A percentile compares a stretch with the other conserved stretches of the same genome.
These are phyloP conservation scores for Aspergillus biplanus DNA, from an alignment of 495 filamentous ascomycete species.

Conservation along the genomic window DNA sequence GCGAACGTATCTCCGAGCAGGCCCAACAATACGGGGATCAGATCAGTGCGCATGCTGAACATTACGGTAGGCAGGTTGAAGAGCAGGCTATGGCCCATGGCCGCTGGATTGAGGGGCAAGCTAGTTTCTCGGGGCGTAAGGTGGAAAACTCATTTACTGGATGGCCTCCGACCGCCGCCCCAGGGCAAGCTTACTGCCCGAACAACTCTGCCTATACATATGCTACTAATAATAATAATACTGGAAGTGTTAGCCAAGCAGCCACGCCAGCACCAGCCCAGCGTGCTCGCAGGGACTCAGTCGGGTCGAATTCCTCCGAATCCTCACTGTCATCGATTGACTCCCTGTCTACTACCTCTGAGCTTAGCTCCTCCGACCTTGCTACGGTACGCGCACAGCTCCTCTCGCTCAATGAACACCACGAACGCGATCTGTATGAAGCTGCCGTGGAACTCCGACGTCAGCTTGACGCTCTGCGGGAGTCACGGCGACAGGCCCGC, in stretches of 20 bases:
- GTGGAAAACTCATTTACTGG: slow-evolving; percentile 25
- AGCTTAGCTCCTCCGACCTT: slow-evolving; percentile 45
- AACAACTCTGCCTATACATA: slow-evolving; percentile 15
- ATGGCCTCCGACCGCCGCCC: slow-evolving; percentile 17
- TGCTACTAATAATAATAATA: not conserved
- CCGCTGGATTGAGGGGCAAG: slow-evolving; percentile 49
- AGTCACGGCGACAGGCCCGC: slow-evolving; percentile 43
- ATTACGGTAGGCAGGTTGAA: slow-evolving; percentile 47
- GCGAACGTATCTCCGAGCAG: slow-evolving; percentile 46
- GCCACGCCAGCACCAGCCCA: slow-evolving; percentile 19
- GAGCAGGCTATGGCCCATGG: slow-evolving; percentile 47
- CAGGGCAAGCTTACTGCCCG: slow-evolving; percentile 21
- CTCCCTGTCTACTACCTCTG: slow-evolving; percentile 46
- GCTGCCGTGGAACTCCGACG: slow-evolving; percentile 45
- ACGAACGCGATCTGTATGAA: slow-evolving; percentile 45
- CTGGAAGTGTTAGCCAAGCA: not conserved
- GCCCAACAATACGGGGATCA: slow-evolving; percentile 48
- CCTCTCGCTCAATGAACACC: slow-evolving; percentile 40
- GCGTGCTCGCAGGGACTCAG: slow-evolving; percentile 37
- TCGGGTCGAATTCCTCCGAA: slow-evolving; percentile 42
- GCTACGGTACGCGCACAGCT: slow-evolving; percentile 46
- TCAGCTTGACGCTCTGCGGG: slow-evolving; percentile 40
- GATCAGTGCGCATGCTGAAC: slow-evolving; percentile 44
- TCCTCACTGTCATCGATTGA: slow-evolving; percentile 48
- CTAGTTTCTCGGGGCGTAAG: slow-evolving; percentile 35